These are phyloP conservation scores for Kluyveromyces aestuarii DNA, from an alignment of 805 yeast genomes.

Conservation along the genomic window DNA sequence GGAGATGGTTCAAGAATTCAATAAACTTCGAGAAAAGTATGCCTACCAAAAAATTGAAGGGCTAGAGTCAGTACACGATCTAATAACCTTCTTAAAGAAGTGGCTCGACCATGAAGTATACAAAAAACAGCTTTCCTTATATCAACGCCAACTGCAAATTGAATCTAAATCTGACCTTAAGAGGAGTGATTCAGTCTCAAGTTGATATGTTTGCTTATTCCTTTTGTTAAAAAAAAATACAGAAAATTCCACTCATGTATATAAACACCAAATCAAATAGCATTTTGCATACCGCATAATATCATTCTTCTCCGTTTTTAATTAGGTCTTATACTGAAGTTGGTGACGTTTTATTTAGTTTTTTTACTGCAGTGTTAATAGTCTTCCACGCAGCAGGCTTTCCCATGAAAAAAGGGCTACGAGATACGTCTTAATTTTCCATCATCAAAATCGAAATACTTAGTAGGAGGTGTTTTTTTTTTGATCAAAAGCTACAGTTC, in stretches of 20 bases:
- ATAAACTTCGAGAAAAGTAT: slow-evolving; percentile 11
- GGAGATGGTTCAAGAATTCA: slow-evolving; percentile 11
- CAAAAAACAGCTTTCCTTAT: background rate
- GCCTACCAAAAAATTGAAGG: slow-evolving; percentile 17
- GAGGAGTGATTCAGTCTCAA: background rate
- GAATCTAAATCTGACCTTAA: background rate
- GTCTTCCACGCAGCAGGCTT: too few species aligned
- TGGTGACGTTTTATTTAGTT: too few species aligned
- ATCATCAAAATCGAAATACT: background rate
- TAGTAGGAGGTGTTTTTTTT: background rate
- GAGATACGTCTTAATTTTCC: background rate
- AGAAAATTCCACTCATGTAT: background rate
- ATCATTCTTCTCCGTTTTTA: background rate
- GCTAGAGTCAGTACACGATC: slow-evolving; percentile 11
- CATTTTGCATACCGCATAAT: background rate
- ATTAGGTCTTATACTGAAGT: too few species aligned
- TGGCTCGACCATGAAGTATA: slow-evolving; percentile 14
- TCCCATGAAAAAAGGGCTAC: too few species aligned
- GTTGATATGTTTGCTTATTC: background rate
- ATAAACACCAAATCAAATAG: background rate
- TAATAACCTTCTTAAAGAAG: slow-evolving; percentile 10
- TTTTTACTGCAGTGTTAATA: too few species aligned
- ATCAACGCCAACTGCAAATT: background rate
- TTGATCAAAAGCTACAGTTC: background rate
- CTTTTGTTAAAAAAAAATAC: background rate